phyloP scores from a whole-genome alignment of 768 basidiomycete genomes.

The Cytidiella melzeri region DNA sequence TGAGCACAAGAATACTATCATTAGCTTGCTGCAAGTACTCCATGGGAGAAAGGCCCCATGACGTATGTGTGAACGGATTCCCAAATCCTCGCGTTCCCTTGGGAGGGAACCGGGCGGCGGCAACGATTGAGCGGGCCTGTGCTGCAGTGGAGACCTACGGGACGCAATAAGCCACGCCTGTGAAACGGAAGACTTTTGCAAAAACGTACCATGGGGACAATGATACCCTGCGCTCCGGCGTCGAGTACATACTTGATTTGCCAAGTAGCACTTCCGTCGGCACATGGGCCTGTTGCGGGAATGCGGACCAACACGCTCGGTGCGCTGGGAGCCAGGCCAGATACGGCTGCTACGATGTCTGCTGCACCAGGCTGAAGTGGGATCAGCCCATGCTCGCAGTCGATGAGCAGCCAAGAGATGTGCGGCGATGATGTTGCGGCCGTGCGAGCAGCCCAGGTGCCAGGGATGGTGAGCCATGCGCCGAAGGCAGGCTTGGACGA shows the following conservation, averaged over 20 bases:
- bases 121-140: conserved; percentile 50
- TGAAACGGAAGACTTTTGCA: no score
- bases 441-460: conserved; percentile 50
- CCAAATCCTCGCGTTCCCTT: conserved; percentile 59
- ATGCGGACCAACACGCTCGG: conserved; percentile 56
- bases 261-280: conserved; percentile 47
- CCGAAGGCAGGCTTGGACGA: conserved; percentile 59
- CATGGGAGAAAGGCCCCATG: conserved; percentile 44
- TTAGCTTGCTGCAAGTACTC: conserved; percentile 51
- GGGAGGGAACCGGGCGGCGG: conserved; percentile 59
- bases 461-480: conserved; percentile 58
- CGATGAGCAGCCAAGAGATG: conserved; percentile 59
- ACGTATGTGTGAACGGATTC: conserved; percentile 52
- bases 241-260: conserved; percentile 71
- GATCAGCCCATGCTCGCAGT: conserved; percentile 64
- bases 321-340: conserved; percentile 35
- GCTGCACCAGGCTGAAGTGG: conserved; percentile 50
- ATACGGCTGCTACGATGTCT: conserved; percentile 50
- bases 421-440: conserved; percentile 46
- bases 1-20: conserved; percentile 27
- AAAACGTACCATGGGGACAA: conserved; percentile 58
- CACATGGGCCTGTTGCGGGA: conserved; percentile 53
- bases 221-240: conserved; percentile 55
- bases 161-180: no score
- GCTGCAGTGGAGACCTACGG: conserved; percentile 49